Conservation (phyloP, 441 rosid genomes). For the Omphalea diandra region DNA sequence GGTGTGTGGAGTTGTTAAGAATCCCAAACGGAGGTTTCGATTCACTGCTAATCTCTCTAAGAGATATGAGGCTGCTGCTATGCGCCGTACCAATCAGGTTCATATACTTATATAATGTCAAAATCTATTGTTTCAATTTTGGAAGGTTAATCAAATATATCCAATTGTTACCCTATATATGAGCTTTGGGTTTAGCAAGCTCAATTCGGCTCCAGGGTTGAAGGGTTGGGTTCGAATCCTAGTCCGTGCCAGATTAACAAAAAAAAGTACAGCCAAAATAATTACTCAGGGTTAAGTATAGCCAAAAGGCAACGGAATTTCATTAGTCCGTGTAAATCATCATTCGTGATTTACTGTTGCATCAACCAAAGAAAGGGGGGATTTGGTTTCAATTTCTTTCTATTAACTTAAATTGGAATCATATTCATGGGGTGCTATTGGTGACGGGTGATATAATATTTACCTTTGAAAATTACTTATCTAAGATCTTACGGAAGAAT, state of each 20-base stretch:
- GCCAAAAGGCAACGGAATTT: no score
- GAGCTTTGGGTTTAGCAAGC: no score
- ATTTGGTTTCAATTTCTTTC: not conserved
- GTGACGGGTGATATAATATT: not conserved
- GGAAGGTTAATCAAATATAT: not conserved
- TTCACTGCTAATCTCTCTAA: constrained; percentile 63
- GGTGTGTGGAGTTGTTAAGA: constrained; percentile 61
- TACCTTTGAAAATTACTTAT: not conserved
- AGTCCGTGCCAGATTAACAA: no score
- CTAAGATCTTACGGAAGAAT: no score
- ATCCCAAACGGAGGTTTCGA: constrained; percentile 77
- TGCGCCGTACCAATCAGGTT: constrained; percentile 86
- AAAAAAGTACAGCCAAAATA: no score
- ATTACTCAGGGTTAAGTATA: no score
- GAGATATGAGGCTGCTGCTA: constrained; percentile 59
- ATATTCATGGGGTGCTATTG: not conserved
- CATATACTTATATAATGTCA: not conserved
- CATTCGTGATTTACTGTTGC: not conserved
- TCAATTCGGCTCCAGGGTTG: no score
- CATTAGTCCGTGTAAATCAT: not conserved
- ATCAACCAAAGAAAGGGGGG: no score
- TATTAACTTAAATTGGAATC: not conserved
- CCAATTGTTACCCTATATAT: no score
- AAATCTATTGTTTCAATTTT: not conserved
- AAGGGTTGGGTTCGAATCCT: no score